These are phyloP conservation scores for Puccinia coronata DNA, from an alignment of 1,284 basidiomycete genomes.

Conservation along the genomic window DNA sequence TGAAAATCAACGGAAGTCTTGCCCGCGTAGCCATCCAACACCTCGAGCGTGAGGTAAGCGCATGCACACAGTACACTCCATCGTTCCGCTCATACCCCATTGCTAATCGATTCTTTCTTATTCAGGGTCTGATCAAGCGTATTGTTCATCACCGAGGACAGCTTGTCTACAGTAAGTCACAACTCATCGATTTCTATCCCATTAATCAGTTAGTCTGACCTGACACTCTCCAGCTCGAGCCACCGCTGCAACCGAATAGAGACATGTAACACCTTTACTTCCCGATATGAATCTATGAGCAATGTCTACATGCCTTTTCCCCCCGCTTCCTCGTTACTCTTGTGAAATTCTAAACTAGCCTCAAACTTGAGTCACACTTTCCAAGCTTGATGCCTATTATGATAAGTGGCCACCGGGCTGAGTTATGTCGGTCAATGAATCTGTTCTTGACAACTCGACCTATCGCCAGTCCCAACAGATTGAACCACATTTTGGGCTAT, in stretches of 20 bases:
- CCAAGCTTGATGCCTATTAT: background rate
- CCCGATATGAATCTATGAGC: background rate
- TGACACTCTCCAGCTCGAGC: slow-evolving; percentile 32
- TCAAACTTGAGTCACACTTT: background rate
- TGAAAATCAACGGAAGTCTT: slow-evolving; percentile 93
- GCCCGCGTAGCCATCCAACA: slow-evolving; percentile 90
- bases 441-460: too few relatives aligned
- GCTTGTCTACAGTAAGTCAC: slow-evolving; percentile 77
- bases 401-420: background rate
- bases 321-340: background rate
- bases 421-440: too few relatives aligned
- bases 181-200: background rate
- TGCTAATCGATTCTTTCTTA: background rate
- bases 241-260: slow-evolving; percentile 45
- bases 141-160: slow-evolving; percentile 95
- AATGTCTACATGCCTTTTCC: background rate
- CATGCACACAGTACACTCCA: background rate
- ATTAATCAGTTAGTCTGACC: background rate
- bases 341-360: background rate
- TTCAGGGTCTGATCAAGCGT: slow-evolving; percentile 74
- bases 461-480: too few relatives aligned
- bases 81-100: background rate
- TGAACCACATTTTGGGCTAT: too few relatives aligned
- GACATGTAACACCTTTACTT: background rate
- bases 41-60: slow-evolving; percentile 81